Conservation (phyloP, 495 filamentous ascomycete genomes). For the Lineolata rhizophorae region DNA sequence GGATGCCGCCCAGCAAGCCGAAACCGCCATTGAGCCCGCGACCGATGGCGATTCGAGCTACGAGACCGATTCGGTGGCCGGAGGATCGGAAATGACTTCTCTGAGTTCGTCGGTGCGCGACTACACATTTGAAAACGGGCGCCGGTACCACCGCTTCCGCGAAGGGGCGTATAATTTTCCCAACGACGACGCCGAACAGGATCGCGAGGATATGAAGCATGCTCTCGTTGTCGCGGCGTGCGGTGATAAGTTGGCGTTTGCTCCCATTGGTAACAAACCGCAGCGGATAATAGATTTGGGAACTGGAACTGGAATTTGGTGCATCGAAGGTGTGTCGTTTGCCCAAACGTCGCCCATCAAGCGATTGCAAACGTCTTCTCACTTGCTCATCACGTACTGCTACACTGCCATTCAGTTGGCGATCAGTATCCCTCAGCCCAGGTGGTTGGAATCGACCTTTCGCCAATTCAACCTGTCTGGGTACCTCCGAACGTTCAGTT, state of each 20-base stretch:
- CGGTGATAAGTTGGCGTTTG: constrained; percentile 8
- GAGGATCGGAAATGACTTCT: too few relatives aligned
- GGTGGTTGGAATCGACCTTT: constrained; percentile 2
- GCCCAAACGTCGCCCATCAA: too few relatives aligned
- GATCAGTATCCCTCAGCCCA: constrained; percentile 1
- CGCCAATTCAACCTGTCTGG: constrained; percentile 1
- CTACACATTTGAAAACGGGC: constrained; percentile 9
- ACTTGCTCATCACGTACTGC: too few relatives aligned
- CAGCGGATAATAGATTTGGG: constrained; percentile 11
- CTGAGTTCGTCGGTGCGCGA: constrained; percentile 6
- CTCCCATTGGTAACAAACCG: constrained; percentile 8
- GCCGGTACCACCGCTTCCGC: constrained; percentile 7
- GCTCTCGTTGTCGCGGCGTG: constrained; percentile 8
- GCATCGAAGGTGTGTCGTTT: too few relatives aligned
- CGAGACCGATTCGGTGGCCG: too few relatives aligned
- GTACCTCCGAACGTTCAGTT: constrained; percentile 2
- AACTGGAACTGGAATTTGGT: constrained; percentile 13
- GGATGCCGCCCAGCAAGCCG: too few relatives aligned
- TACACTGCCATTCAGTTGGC: constrained; percentile 1
- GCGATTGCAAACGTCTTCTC: too few relatives aligned
- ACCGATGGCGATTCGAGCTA: too few relatives aligned
- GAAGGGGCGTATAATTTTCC: constrained; percentile 6
- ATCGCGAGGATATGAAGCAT: constrained; percentile 13
- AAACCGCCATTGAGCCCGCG: too few relatives aligned
- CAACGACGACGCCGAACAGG: constrained; percentile 3